Percentiles rank a stretch among this genome's conserved stretches.
Evolutionary conservation across 2,329 filamentous ascomycete species (phyloP).

Genomic region (Metarhizium humberi): DNA sequence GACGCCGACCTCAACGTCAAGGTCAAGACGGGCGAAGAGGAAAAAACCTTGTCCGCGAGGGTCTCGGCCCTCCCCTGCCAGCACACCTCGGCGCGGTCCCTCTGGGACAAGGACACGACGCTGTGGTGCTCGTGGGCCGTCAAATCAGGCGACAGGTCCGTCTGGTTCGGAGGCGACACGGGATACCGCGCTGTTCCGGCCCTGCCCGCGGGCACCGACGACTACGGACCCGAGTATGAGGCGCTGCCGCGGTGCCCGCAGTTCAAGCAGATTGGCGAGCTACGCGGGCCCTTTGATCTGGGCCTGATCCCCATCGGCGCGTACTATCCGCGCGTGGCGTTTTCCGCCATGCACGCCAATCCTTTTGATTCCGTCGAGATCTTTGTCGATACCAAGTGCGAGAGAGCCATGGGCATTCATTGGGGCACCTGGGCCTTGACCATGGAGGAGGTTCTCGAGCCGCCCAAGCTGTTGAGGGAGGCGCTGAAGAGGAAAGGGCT

Average conservation of each 20-base stretch:
- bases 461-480: slow-evolving; percentile 61
- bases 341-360: slow-evolving; percentile 77
- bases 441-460: slow-evolving; percentile 75
- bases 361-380: slow-evolving; percentile 85
- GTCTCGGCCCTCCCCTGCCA: slow-evolving; percentile 79
- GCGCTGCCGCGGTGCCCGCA: slow-evolving; percentile 68
- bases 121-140: slow-evolving; percentile 88
- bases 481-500: slow-evolving; percentile 61
- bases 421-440: slow-evolving; percentile 91
- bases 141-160: slow-evolving; percentile 60
- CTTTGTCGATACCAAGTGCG: slow-evolving; percentile 73
- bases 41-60: slow-evolving; percentile 50
- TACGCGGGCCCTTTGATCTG: slow-evolving; percentile 79
- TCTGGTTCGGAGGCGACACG: slow-evolving; percentile 87
- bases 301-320: slow-evolving; percentile 91
- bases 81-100: slow-evolving; percentile 62
- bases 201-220: slow-evolving; percentile 51
- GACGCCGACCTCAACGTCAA: slow-evolving; percentile 60
- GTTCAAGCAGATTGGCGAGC: slow-evolving; percentile 72
- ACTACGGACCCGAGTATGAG: slow-evolving; percentile 59
- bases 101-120: slow-evolving; percentile 63
- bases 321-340: slow-evolving; percentile 63
- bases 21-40: slow-evolving; percentile 18
- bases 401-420: slow-evolving; percentile 74
- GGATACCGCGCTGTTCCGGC: slow-evolving; percentile 74